These are phyloP conservation scores for Juncus inflexus DNA, from an alignment of 176 grass and related monocot species.

Conservation along the genomic window DNA sequence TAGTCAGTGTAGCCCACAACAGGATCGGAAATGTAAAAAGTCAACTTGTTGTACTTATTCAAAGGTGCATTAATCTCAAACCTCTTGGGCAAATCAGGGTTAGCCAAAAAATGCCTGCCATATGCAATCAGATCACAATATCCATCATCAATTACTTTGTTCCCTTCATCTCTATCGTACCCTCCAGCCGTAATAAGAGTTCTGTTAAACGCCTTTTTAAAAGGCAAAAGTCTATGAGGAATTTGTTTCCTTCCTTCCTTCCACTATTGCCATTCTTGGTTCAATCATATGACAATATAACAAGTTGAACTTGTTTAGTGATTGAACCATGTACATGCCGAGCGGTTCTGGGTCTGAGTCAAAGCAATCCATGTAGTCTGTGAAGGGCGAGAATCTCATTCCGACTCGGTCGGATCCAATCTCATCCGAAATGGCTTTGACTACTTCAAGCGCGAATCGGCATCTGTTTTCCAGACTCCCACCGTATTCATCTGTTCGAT, in stretches of 20 bases:
- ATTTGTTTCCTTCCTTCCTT: slow-evolving; percentile 6
- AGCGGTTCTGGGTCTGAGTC: slow-evolving; percentile 25
- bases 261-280: slow-evolving; percentile 10
- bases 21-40: slow-evolving; percentile 14
- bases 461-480: slow-evolving; percentile 21
- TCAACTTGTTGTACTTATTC: slow-evolving; percentile 13
- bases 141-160: slow-evolving; percentile 27
- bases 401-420: slow-evolving; percentile 25
- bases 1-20: slow-evolving; percentile 31
- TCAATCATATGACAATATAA: slow-evolving; percentile 18
- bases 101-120: slow-evolving; percentile 18
- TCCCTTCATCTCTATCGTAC: slow-evolving; percentile 27
- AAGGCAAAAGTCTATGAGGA: slow-evolving; percentile 20
- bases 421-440: slow-evolving; percentile 7
- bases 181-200: slow-evolving; percentile 22
- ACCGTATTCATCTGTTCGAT: slow-evolving; percentile 15
- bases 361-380: background rate
- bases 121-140: slow-evolving; percentile 29
- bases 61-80: slow-evolving; percentile 24
- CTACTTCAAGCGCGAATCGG: slow-evolving; percentile 17
- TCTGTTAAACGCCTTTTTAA: slow-evolving; percentile 24
- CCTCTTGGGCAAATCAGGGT: slow-evolving; percentile 29
- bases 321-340: slow-evolving; percentile 12
- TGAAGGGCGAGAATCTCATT: slow-evolving; percentile 21
- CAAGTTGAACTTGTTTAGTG: slow-evolving; percentile 22